These are phyloP conservation scores for Tieghemostelium lacteum DNA, from an alignment of 78 protist species.

Conservation along the genomic window DNA sequence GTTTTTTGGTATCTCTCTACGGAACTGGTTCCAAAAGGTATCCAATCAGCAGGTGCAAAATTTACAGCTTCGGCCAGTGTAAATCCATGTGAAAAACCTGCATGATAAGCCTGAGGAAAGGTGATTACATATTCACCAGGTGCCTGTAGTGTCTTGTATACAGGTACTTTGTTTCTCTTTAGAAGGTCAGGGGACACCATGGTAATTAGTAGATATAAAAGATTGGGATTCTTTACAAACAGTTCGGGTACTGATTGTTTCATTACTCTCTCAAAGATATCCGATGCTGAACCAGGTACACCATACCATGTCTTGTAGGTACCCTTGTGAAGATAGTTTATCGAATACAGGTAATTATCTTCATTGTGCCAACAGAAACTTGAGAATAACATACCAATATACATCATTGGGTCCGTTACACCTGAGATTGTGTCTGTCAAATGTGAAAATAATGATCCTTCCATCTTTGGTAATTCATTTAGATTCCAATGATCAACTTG, in stretches of 20 bases:
- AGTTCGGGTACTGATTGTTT: conserved; percentile 62
- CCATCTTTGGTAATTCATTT: conserved; percentile 70
- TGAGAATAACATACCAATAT: conserved; percentile 92
- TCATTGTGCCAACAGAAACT: conserved; percentile 96
- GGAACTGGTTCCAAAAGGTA: conserved; percentile 72
- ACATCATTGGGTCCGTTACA: conserved; percentile 84
- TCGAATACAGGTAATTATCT: conserved; percentile 88
- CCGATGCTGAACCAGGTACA: conserved; percentile 54
- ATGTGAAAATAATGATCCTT: conserved; percentile 68
- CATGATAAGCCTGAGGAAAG: conserved; percentile 94
- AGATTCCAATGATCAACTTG: conserved; percentile 67
- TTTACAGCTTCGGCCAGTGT: conserved; percentile 94
- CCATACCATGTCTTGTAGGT: conserved; percentile 93
- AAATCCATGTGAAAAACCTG: conserved; percentile 92
- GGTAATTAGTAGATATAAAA: conserved; percentile 78
- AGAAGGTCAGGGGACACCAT: conserved; percentile 77
- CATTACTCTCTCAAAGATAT: conserved; percentile 79
- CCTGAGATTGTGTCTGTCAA: conserved; percentile 74
- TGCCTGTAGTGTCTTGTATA: conserved; percentile 79
- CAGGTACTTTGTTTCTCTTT: conserved; percentile 60
- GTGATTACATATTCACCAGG: conserved; percentile 94
- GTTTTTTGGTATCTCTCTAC: conserved; percentile 49
- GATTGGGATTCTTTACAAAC: conserved; percentile 84
- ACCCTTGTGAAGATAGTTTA: conserved; percentile 91
- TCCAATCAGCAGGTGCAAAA: conserved; percentile 90